phyloP scores from a whole-genome alignment of 495 filamentous ascomycete genomes.

The Neurospora hispaniola region DNA sequence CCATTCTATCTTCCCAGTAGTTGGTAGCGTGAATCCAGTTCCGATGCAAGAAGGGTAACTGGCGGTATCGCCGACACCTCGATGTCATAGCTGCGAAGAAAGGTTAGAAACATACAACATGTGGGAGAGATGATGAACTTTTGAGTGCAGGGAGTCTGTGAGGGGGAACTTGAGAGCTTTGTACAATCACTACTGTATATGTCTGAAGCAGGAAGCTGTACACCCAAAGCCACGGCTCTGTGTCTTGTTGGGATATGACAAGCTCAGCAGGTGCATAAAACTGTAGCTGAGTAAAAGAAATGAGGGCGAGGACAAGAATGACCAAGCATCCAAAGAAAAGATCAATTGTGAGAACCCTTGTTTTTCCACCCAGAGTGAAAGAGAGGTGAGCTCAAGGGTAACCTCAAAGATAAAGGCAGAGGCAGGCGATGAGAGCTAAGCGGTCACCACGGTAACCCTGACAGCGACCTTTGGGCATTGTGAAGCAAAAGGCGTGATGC shows the following conservation, averaged over 20 bases:
- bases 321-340: not conserved
- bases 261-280: not conserved
- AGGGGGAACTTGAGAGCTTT: not conserved
- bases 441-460: not conserved
- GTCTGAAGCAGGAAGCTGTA: not conserved
- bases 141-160: not conserved
- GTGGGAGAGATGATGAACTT: not conserved
- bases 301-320: not conserved
- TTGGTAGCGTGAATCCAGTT: conserved; percentile 24
- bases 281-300: not conserved
- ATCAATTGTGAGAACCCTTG: not conserved
- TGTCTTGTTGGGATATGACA: not conserved
- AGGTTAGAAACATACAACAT: conserved; percentile 3
- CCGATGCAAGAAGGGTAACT: conserved; percentile 27
- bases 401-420: not conserved
- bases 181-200: not conserved
- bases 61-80: conserved; percentile 9
- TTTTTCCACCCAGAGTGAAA: not conserved
- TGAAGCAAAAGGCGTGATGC: not conserved
- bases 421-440: not conserved
- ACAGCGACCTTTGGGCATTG: not conserved
- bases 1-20: conserved; percentile 26
- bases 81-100: conserved; percentile 15
- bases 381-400: not conserved
- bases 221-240: not conserved